Evolutionary conservation across 345 rosid species (phyloP).

Genomic region (Balakata baccata): DNA sequence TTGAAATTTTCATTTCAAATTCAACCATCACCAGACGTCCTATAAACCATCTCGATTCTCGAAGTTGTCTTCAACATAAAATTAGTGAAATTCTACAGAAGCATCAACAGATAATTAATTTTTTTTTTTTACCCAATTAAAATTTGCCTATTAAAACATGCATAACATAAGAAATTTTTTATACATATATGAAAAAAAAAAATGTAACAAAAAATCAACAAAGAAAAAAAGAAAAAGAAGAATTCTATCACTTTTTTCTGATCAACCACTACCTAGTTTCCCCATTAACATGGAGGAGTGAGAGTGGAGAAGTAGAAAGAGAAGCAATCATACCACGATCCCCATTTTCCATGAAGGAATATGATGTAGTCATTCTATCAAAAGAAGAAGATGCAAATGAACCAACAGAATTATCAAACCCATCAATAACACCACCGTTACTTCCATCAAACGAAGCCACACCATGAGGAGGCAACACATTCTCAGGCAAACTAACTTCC

Average conservation of each 20-base stretch:
- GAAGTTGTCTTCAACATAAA: no score
- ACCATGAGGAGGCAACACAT: conserved; percentile 6
- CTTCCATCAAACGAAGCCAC: neutral
- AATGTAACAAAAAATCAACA: no score
- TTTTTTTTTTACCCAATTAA: no score
- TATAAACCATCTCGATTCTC: no score
- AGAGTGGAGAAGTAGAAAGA: conserved; percentile 35
- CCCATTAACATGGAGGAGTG: conserved; percentile 24
- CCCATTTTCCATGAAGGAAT: conserved; percentile 23
- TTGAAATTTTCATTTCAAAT: no score
- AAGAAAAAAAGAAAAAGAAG: neutral
- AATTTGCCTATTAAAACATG: no score
- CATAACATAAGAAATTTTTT: no score
- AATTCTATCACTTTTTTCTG: neutral
- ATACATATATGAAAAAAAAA: no score
- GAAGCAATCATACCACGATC: conserved; percentile 24
- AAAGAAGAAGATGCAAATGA: conserved; percentile 39
- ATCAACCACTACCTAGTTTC: neutral
- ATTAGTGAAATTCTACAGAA: no score
- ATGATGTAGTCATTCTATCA: conserved; percentile 24
- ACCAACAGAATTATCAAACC: conserved; percentile 33
- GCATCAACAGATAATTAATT: no score
- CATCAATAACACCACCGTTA: conserved; percentile 12
- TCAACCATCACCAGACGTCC: no score
- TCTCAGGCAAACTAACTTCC: conserved; percentile 15